These are phyloP conservation scores for Scedosporium dehoogii DNA, from an alignment of 2,329 filamentous ascomycete genomes.

Conservation along the genomic window DNA sequence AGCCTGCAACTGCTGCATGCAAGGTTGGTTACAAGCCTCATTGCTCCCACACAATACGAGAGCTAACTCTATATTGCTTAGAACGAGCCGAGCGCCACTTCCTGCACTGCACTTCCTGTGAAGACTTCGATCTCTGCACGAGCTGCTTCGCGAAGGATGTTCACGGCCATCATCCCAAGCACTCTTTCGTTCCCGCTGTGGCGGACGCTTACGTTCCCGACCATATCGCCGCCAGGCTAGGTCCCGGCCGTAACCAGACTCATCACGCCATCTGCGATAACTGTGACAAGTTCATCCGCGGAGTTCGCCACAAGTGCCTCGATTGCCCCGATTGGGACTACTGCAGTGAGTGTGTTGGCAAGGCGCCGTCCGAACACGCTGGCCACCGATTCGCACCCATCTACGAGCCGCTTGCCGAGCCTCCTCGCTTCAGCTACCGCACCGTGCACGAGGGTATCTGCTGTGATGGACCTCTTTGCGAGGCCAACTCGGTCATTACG, in stretches of 20 bases:
- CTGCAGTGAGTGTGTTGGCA: constrained; percentile 65
- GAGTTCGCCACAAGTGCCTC: constrained; percentile 91
- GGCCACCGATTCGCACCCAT: constrained; percentile 82
- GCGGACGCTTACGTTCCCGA: constrained; percentile 50
- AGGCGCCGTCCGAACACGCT: constrained; percentile 61
- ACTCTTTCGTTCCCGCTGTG: constrained; percentile 64
- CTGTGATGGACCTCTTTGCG: constrained; percentile 89
- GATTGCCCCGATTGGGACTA: constrained; percentile 98
- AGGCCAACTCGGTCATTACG: constrained; percentile 31
- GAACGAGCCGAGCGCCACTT: constrained; percentile 70
- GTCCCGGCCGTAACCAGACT: constrained; percentile 66
- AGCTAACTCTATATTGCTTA: constrained; percentile 16
- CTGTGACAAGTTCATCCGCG: constrained; percentile 72
- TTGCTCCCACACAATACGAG: neutral
- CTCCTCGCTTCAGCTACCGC: constrained; percentile 18
- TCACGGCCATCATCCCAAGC: constrained; percentile 86
- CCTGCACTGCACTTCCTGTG: constrained; percentile 74
- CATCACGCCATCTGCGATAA: constrained; percentile 93
- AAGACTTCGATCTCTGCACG: constrained; percentile 89
- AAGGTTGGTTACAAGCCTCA: constrained; percentile 17
- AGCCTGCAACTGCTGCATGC: constrained; percentile 60
- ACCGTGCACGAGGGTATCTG: constrained; percentile 73
- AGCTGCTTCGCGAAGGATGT: constrained; percentile 63
- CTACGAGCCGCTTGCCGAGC: constrained; percentile 54
- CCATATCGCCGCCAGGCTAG: constrained; percentile 57